These are phyloP conservation scores for Fonsecaea multimorphosa DNA, from an alignment of 2,329 filamentous ascomycete genomes.

Conservation along the genomic window DNA sequence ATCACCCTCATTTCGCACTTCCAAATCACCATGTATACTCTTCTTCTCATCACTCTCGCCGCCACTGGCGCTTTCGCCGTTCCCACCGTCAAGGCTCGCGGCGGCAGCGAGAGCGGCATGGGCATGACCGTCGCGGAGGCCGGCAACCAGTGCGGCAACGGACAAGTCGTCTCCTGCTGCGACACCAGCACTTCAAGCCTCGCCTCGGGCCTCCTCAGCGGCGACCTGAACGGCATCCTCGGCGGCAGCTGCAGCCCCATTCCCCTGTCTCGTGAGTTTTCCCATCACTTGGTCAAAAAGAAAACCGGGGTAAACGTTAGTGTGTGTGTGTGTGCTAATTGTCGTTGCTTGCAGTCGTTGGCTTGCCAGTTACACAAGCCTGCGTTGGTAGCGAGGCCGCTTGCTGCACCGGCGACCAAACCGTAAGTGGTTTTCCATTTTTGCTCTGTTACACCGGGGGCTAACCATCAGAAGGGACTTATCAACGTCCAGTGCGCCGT, in stretches of 20 bases:
- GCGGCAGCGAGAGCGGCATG: neutral
- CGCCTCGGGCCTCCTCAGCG: neutral
- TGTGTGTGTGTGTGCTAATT: neutral
- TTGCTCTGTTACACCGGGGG: neutral
- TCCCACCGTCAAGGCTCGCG: neutral
- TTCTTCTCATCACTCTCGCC: neutral
- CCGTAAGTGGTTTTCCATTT: neutral
- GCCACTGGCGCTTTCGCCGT: neutral
- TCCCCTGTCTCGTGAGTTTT: neutral
- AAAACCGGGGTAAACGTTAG: neutral
- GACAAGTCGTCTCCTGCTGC: constrained; percentile 13
- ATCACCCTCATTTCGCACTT: neutral
- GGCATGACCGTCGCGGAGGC: neutral
- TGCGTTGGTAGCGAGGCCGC: constrained; percentile 8
- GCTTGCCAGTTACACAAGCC: constrained; percentile 2
- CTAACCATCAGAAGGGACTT: neutral
- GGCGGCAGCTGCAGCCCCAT: constrained; percentile 10
- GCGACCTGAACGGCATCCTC: neutral
- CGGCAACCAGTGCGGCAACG: constrained; percentile 7
- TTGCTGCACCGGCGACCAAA: constrained; percentile 14
- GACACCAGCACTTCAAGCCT: constrained; percentile 1
- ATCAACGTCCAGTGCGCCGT: constrained; percentile 12
- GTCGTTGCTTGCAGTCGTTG: neutral
- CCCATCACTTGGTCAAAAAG: neutral
- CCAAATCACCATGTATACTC: neutral